A percentile compares a stretch with the other conserved stretches of the same genome.
phyloP scores from a whole-genome alignment of 768 basidiomycete species.

The Roridomyces roridus region DNA sequence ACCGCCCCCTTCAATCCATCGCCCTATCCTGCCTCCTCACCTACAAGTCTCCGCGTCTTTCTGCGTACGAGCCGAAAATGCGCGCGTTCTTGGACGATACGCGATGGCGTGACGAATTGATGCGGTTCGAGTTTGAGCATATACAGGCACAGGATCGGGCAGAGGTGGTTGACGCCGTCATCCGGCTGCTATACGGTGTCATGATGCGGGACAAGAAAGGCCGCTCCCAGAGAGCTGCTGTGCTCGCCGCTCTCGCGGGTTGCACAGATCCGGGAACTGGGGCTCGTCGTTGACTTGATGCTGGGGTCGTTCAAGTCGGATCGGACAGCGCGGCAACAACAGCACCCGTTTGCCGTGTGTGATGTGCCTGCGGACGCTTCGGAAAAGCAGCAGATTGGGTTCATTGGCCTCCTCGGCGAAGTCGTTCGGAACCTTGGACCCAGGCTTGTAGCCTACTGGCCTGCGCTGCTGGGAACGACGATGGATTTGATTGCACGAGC shows the following conservation, averaged over 20 bases:
- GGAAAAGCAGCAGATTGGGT: constrained; percentile 81
- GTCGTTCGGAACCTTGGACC: constrained; percentile 84
- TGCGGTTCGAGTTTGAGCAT: constrained; percentile 66
- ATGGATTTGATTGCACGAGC: constrained; percentile 71
- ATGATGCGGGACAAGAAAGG: constrained; percentile 87
- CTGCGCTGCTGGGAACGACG: constrained; percentile 70
- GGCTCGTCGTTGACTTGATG: constrained; percentile 87
- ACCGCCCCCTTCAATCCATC: constrained; percentile 74
- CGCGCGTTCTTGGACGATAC: constrained; percentile 80
- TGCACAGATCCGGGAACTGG: constrained; percentile 79
- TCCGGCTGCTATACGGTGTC: constrained; percentile 84
- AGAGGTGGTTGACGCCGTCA: constrained; percentile 71
- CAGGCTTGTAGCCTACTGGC: constrained; percentile 73
- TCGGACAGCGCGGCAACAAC: constrained; percentile 32
- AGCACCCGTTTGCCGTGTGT: constrained; percentile 34
- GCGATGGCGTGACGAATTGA: constrained; percentile 88
- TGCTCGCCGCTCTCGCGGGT: constrained; percentile 71
- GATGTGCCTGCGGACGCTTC: constrained; percentile 39
- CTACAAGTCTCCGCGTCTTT: constrained; percentile 72
- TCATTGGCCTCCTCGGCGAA: constrained; percentile 83
- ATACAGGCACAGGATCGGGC: constrained; percentile 61
- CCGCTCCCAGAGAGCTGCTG: constrained; percentile 71
- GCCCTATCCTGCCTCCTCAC: constrained; percentile 82
- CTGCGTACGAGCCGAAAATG: constrained; percentile 67
- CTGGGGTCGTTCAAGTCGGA: constrained; percentile 66